These are phyloP conservation scores for Corchorus olitorius DNA, from an alignment of 345 rosid species.

Conservation along the genomic window DNA sequence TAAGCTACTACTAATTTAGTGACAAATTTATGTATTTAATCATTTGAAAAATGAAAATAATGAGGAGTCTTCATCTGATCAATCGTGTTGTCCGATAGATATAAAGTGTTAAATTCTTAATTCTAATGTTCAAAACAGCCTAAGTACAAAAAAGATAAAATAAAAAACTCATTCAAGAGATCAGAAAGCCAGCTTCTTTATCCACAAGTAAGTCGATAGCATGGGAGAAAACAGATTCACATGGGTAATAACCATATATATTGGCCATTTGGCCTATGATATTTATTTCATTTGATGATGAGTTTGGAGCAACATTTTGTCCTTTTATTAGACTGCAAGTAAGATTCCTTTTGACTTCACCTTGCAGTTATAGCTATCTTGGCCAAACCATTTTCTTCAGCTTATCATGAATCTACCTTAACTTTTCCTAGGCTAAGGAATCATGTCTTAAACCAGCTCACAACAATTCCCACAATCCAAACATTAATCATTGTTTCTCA, in stretches of 20 bases:
- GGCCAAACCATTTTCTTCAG: not conserved
- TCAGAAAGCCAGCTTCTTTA: not conserved
- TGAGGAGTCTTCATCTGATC: too few species aligned
- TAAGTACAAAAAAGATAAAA: too few species aligned
- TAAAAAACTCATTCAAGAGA: not conserved
- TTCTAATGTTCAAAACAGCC: too few species aligned
- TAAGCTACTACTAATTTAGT: not conserved
- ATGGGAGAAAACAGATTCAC: not conserved
- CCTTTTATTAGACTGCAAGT: not conserved
- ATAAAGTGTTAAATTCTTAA: too few species aligned
- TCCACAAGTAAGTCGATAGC: not conserved
- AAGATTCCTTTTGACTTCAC: not conserved
- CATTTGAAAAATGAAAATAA: not conserved
- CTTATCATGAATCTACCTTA: not conserved
- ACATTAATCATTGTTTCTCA: not conserved
- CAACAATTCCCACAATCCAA: not conserved
- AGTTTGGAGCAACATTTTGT: too few species aligned
- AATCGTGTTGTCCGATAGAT: too few species aligned
- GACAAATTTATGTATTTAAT: not conserved
- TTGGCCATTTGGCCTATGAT: not conserved
- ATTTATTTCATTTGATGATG: not conserved
- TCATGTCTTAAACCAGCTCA: too few species aligned
- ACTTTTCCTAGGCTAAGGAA: not conserved
- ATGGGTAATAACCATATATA: not conserved
- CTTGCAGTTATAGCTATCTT: not conserved